These are phyloP conservation scores for Cutaneotrichosporon dermatis DNA, from an alignment of 1,284 basidiomycete genomes.

Conservation along the genomic window DNA sequence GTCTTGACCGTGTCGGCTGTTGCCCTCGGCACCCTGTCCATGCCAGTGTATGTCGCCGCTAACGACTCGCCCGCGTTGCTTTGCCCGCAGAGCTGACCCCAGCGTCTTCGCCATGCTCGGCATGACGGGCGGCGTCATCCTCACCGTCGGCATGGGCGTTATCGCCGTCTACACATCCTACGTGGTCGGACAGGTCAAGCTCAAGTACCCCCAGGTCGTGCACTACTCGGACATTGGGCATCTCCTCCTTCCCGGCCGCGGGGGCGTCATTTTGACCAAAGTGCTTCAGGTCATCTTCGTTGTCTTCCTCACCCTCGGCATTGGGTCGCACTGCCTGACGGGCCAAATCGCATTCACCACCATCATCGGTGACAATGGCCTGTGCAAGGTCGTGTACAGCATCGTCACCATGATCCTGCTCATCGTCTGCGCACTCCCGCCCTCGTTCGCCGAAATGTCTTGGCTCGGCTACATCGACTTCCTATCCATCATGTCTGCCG, in stretches of 20 bases:
- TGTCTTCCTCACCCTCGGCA: constrained; percentile 14
- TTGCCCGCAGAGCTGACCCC: neutral
- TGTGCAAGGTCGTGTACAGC: constrained; percentile 14
- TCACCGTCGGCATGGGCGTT: constrained; percentile 12
- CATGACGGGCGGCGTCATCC: constrained; percentile 16
- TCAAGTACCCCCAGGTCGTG: constrained; percentile 17
- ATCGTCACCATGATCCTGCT: constrained; percentile 14
- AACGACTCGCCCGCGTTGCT: neutral
- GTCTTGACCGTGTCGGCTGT: constrained; percentile 17
- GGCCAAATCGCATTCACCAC: constrained; percentile 16
- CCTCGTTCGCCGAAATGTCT: constrained; percentile 27
- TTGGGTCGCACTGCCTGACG: constrained; percentile 14
- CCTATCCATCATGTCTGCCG: constrained; percentile 27
- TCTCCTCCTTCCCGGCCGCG: constrained; percentile 5
- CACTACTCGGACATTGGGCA: constrained; percentile 16
- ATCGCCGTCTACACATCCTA: constrained; percentile 17
- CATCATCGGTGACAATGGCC: constrained; percentile 4
- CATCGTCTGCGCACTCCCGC: constrained; percentile 15
- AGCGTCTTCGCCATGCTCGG: constrained; percentile 16
- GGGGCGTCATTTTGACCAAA: neutral
- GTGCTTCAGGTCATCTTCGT: constrained; percentile 8
- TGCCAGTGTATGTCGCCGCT: constrained; percentile 12
- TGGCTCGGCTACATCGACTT: constrained; percentile 41
- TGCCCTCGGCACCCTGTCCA: constrained; percentile 15
- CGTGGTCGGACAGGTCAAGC: constrained; percentile 16